A percentile compares a stretch with the other conserved stretches of the same genome.
phyloP scores from a whole-genome alignment of 306 rosid species.

The Gleditsia sinensis region DNA sequence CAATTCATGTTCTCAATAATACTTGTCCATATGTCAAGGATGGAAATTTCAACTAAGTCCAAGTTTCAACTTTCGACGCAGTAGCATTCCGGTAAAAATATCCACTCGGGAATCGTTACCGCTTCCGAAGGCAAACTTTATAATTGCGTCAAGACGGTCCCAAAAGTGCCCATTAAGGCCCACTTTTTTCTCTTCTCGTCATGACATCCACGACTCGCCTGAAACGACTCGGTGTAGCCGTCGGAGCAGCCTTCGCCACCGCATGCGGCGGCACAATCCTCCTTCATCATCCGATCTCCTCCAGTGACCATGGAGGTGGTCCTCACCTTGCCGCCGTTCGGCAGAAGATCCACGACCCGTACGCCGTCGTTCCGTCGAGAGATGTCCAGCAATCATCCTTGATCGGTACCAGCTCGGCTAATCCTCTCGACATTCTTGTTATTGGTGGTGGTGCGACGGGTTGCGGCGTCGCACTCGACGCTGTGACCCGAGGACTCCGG shows the following conservation, averaged over 20 bases:
- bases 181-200: not conserved
- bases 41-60: no score
- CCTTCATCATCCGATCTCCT: slow-evolving; percentile 50
- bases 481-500: slow-evolving; percentile 86
- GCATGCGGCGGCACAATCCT: slow-evolving; percentile 60
- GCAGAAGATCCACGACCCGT: slow-evolving; percentile 53
- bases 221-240: slow-evolving; percentile 53
- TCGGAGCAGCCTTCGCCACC: slow-evolving; percentile 51
- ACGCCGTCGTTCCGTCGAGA: slow-evolving; percentile 67
- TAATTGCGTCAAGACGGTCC: not conserved
- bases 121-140: slow-evolving; percentile 36
- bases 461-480: slow-evolving; percentile 79
- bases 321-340: slow-evolving; percentile 48
- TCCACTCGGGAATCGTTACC: slow-evolving; percentile 33
- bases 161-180: not conserved
- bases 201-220: slow-evolving; percentile 65
- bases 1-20: no score
- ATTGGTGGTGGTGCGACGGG: slow-evolving; percentile 99
- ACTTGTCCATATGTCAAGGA: no score
- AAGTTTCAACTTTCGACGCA: not conserved
- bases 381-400: slow-evolving; percentile 66
- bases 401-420: slow-evolving; percentile 54
- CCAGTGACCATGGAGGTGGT: slow-evolving; percentile 51
- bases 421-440: slow-evolving; percentile 87
- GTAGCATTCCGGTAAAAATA: not conserved